Conservation (phyloP, 805 yeast species). For the Kuraishia ogatae region DNA sequence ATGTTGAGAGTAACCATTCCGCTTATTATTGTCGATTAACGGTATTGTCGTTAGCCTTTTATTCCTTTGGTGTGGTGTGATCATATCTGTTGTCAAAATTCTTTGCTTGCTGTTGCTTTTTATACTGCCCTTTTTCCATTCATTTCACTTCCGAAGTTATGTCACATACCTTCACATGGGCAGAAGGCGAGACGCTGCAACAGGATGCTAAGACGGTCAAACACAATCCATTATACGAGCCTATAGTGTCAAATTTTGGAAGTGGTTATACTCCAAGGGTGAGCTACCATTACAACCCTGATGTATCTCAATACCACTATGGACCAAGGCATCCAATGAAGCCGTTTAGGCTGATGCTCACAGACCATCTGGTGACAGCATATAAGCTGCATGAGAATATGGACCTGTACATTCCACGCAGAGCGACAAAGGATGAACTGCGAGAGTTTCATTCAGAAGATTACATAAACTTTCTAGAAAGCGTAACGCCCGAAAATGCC, state of each 20-base stretch:
- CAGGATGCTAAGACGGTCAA: constrained; percentile 7
- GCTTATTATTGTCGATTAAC: background rate
- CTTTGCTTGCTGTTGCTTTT: too few relatives aligned
- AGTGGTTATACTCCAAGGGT: constrained; percentile 49
- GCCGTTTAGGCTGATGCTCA: constrained; percentile 87
- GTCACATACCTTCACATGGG: background rate
- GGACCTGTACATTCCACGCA: constrained; percentile 81
- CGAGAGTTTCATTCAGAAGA: constrained; percentile 81
- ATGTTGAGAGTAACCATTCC: background rate
- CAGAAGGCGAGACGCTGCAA: constrained; percentile 9
- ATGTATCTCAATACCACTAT: constrained; percentile 74
- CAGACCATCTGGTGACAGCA: constrained; percentile 82
- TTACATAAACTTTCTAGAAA: constrained; percentile 67
- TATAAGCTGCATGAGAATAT: constrained; percentile 81
- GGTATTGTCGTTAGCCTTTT: background rate
- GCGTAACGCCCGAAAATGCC: constrained; percentile 69
- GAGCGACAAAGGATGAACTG: constrained; percentile 77
- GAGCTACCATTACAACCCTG: constrained; percentile 82
- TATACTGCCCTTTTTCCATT: too few relatives aligned
- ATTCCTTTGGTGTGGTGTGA: background rate
- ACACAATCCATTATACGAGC: constrained; percentile 38
- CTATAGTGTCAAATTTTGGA: constrained; percentile 26
- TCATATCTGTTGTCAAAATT: too few relatives aligned
- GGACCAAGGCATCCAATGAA: constrained; percentile 98
- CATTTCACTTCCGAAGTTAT: background rate